Evolutionary conservation across 2,329 filamentous ascomycete genomes (phyloP).

Genomic region (Aspergillus costaricaensis): DNA sequence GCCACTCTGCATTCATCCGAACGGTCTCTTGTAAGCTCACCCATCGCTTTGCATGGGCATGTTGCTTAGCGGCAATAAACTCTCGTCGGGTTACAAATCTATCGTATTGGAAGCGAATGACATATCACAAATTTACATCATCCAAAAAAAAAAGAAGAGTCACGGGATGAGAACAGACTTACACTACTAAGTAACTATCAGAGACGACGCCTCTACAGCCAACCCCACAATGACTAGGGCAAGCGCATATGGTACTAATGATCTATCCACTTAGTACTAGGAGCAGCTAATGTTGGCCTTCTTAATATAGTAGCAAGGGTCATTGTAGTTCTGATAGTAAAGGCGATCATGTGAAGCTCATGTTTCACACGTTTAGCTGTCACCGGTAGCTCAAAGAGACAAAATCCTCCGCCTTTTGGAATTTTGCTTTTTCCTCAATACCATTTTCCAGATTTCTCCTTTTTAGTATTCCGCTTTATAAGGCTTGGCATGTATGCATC

Average conservation of each 20-base stretch:
- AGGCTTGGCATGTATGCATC: background rate
- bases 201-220: background rate
- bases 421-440: background rate
- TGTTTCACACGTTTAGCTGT: background rate
- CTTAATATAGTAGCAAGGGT: background rate
- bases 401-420: slow-evolving; percentile 3
- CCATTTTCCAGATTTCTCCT: background rate
- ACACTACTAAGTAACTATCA: no score
- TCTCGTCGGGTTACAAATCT: slow-evolving; percentile 1
- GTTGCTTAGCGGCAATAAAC: slow-evolving; percentile 2
- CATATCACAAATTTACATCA: background rate
- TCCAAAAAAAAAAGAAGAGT: background rate
- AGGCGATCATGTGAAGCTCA: background rate
- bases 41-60: background rate
- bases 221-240: slow-evolving; percentile 1
- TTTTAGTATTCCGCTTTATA: background rate
- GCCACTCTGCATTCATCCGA: background rate
- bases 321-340: background rate
- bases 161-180: background rate
- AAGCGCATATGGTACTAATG: background rate
- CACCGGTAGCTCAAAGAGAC: background rate
- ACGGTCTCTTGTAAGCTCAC: background rate
- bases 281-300: background rate
- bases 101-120: background rate
- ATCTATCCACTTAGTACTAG: background rate